Base-by-base conservation (phyloP, 2,329 filamentous ascomycete genomes). In the Colletotrichum sp. region DNA sequence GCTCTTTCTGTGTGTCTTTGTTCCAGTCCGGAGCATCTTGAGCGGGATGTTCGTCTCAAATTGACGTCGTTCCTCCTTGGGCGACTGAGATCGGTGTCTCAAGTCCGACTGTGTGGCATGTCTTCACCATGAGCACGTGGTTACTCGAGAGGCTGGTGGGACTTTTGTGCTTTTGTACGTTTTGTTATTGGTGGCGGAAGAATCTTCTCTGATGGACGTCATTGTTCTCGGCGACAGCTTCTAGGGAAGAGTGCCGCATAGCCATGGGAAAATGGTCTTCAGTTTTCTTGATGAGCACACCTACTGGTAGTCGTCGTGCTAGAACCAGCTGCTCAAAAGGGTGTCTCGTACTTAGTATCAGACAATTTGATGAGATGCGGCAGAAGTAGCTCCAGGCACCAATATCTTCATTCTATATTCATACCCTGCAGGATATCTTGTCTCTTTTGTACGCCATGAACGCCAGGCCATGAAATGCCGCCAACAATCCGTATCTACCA, bases 391-490 rank as follows among this genome's bases (percentile, higher is more conserved):
- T 12, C 15, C 34, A 32, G 24, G 13, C 10, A 38, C 16, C 15
- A 34, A 30, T 18, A 61, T 12, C 62, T n/a, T 64, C 73, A 55
- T 73, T 55, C 36, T n/a, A 30, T 38, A 68, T 69, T 48, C 70
- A 26, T 32, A 32, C 38, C 36, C n/a, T 69, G 58, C 43, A 52
- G 32, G 30, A 76, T 65, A 68, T 60, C 58, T 66, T 21, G 30
- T 56, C 60, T 67, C 28, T 75, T 76, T 77, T 75, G 30, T 71
- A 75, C 67, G 67, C 72, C 71, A 28, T n/a, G 26, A 76, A 77
- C 75, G 67, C 75, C 75, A 68, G 67, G 69, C 72, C 75, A 55
- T 72, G 21, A 60, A 70, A 61, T 68, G 61, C 61, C 65, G 26
- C 6, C 24, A 16, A n/a, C 15, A 10, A 48, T 21, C 66, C 64